Evolutionary conservation across 257 asterid genomes (phyloP), one percentile per base, ranked within the genome.

Genomic region (Apocynum venetum): DNA sequence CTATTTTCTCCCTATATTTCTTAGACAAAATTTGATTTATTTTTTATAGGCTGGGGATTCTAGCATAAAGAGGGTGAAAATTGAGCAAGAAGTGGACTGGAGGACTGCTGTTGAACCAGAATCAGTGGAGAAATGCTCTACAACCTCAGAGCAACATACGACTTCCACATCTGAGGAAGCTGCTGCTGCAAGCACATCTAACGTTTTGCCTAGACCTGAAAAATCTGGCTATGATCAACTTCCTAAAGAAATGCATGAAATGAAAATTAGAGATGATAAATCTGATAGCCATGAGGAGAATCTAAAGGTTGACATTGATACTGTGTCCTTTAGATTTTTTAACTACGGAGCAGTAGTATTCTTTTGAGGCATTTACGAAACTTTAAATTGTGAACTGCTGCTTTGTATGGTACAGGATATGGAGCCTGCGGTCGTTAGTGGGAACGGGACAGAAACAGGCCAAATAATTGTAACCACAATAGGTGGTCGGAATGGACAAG

Each of bases 391-490:
- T 49, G 46, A 20, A 52, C 44, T n/a, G 8, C 67, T 66, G 74
- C 61, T 4, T 60, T 53, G 20, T 79, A 43, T 70, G 20, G 35
- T 74, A n/a, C 80, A 93, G 97, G 97, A 89, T 76, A 73, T 85
- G 84, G 98, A 92, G 81, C 97, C 97, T 52, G 76, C 90, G 17
- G 87, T 95, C 63, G 91, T 95, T 77, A 89, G 91, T 68, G 94
- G 97, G 68, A 88, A 80, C 3, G 97, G 97, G 76, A 88, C 98
- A 35, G 98, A 95, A 87, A 81, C 98, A 11, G 99, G 99, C 57
- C 97, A 90, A 91, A 84, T 91, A 79, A 88, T 93, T 44, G 97
- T 90, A 82, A 93, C 99, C 71, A 86, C 96, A 51, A 20, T 88
- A 41, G 93, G 89, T 71, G 94, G 93, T 74, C 88, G 47, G 66